Evolutionary conservation across 257 asterid genomes (phyloP), one percentile per base, ranked within the genome.

Genomic region (Solanum chaucha): DNA sequence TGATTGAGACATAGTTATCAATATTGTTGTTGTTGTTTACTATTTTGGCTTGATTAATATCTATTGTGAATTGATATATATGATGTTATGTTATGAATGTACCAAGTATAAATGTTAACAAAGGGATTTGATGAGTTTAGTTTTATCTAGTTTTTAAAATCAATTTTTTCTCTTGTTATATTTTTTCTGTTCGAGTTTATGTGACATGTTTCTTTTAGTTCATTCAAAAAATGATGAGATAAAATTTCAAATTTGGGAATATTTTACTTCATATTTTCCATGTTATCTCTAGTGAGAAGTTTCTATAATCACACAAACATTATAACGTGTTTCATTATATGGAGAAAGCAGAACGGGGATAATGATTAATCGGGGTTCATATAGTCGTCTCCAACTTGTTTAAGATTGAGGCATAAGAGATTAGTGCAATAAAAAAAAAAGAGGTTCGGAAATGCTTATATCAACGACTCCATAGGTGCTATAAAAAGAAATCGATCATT

Each of bases 281-380:
- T 44, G 58, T 13, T 48, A 48, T 48, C 20, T 48, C 20, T 48
- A 48, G 59, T 48, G 59, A 48, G 20, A 48, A 48, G 59, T 2
- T 48, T 48, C 59, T 14, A 48, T 48, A 48, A 48, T 15, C 22
- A 48, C 22, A 48, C 22, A 48, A 48, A 48, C 3, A 48, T 48
- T 14, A 15, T 48, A 1, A 48, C 8, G 0, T 48, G 22, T 15
- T 48, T 48, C 0, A 48, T 48, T 48, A 15, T 48, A 48, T 48
- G 58, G 0, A 48, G 0, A 48, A 13, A 48, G 58, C 34, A 32
- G 3, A 32, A 32, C 34, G 26, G 68, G 24, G 1, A 59, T 7
- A 20, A 59, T 59, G 28, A 0, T 61, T 1, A n/a, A 0, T 61
- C 1, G 0, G 5, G 2, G 0, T 64, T n/a, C 8, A 64, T 10